Evolutionary conservation across 306 rosid genomes (phyloP), one percentile per base, ranked within the genome.

Genomic region (Aeschynomene evenia): DNA sequence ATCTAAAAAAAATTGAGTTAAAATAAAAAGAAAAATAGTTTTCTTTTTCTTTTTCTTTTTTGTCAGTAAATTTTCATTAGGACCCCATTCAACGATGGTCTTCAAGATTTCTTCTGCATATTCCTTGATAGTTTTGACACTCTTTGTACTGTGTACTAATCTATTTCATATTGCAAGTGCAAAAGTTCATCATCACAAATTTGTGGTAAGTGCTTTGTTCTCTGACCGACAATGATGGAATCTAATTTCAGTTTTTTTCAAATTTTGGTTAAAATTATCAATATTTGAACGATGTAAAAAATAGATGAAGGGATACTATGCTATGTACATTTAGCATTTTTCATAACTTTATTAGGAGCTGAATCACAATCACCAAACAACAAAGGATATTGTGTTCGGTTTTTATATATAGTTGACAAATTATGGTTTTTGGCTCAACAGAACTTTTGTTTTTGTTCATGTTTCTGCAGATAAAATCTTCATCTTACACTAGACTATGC

Each of bases 401-500:
- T 28, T n/a, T n/a, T n/a, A n/a, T n/a, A n/a, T 1, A 28, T 28
- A 28, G 31, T 28, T 28, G 6, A 6, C 31, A 28, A 28, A 28
- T 28, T 4, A 28, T 28, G 31, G 31, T 28, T 28, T 28, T 28
- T 28, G 31, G 20, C 22, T 13, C 40, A 34, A 34, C n/a, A n/a
- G n/a, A n/a, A n/a, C n/a, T n/a, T 34, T 34, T 34, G 8, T 9
- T 6, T 22, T 5, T n/a, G n/a, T n/a, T n/a, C n/a, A n/a, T 46
- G 14, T 43, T 33, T 66, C n/a, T 53, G 24, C 51, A 85, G 95
- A 83, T 88, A 52, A 67, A 80, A 66, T 83, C 82, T 29, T 61
- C 78, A 37, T 50, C 80, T 11, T 83, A 80, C 73, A 84, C 65
- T 51, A 81, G 91, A 70, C 70, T 86, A 5, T 86, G 95, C 65